Evolutionary conservation across 495 filamentous ascomycete species (phyloP).

Genomic region (Xylaria venustula): DNA sequence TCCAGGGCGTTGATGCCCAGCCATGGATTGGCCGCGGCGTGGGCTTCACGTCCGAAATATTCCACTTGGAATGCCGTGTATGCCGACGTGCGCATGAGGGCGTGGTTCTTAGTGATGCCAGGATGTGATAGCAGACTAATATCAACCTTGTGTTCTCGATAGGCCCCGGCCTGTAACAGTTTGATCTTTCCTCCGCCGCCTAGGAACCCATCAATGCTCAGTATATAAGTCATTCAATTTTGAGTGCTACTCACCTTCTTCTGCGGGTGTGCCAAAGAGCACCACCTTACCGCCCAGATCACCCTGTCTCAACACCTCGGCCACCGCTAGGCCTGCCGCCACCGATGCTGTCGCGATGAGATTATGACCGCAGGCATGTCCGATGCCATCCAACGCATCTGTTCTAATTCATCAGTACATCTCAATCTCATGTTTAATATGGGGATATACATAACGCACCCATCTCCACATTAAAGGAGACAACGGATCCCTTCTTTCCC

Average conservation of each 20-base stretch:
- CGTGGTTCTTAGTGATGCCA: slow-evolving; percentile 41
- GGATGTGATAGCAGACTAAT: slow-evolving; percentile 64
- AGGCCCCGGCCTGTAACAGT: slow-evolving; percentile 62
- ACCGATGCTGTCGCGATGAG: slow-evolving; percentile 65
- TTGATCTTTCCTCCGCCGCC: slow-evolving; percentile 67
- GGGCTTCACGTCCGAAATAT: slow-evolving; percentile 49
- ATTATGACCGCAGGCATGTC: slow-evolving; percentile 70
- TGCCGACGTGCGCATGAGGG: slow-evolving; percentile 49
- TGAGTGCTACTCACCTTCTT: slow-evolving; percentile 48
- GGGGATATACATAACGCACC: slow-evolving; percentile 27
- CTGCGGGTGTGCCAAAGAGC: slow-evolving; percentile 68
- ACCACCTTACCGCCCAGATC: slow-evolving; percentile 55
- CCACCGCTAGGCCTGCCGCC: slow-evolving; percentile 58
- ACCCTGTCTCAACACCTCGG: slow-evolving; percentile 44
- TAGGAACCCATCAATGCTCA: slow-evolving; percentile 11
- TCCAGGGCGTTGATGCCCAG: slow-evolving; percentile 64
- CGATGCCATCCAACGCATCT: slow-evolving; percentile 59
- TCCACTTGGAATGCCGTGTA: slow-evolving; percentile 48
- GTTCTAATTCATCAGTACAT: slow-evolving; percentile 6
- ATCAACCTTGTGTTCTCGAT: slow-evolving; percentile 56
- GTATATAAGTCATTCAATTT: not conserved
- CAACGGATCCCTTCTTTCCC: slow-evolving; percentile 45
- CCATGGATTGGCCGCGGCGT: slow-evolving; percentile 66
- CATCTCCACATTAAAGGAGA: slow-evolving; percentile 61
- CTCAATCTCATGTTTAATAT: not conserved